Evolutionary conservation across 306 rosid genomes (phyloP).

Genomic region (Glycine soja): DNA sequence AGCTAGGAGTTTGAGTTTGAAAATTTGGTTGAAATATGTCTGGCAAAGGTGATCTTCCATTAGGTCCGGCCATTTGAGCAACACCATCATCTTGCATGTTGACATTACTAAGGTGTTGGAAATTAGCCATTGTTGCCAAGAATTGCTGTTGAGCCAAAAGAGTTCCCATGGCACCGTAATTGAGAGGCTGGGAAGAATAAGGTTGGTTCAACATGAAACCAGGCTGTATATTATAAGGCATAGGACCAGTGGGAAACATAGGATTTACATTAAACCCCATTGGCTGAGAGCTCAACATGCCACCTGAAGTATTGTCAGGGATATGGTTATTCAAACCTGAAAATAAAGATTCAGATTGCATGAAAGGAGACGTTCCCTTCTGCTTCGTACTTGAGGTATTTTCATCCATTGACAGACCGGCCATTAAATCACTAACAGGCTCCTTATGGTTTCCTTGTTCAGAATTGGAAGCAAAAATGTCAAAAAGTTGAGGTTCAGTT

Average conservation of each 20-base stretch:
- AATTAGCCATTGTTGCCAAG: constrained; percentile 82
- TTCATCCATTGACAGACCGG: constrained; percentile 69
- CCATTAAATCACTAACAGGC: constrained; percentile 67
- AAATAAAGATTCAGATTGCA: constrained; percentile 58
- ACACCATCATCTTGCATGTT: constrained; percentile 61
- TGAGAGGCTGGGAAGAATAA: constrained; percentile 76
- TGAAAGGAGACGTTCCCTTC: constrained; percentile 56
- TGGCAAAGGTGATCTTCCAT: constrained; percentile 71
- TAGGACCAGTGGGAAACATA: constrained; percentile 63
- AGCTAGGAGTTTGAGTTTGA: constrained; percentile 62
- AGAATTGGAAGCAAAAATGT: constrained; percentile 70
- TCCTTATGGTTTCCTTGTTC: constrained; percentile 58
- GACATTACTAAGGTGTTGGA: constrained; percentile 75
- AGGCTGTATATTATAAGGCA: constrained; percentile 67
- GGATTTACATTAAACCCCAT: constrained; percentile 63
- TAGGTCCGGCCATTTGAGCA: constrained; percentile 61
- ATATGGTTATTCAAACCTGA: constrained; percentile 59
- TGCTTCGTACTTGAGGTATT: constrained; percentile 57
- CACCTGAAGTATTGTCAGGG: constrained; percentile 56
- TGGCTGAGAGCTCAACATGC: constrained; percentile 67
- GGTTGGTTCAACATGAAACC: constrained; percentile 78
- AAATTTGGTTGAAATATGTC: constrained; percentile 86
- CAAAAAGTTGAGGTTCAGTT: constrained; percentile 65
- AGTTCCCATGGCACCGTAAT: constrained; percentile 77
- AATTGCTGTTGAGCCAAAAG: constrained; percentile 84